Evolutionary conservation across 2,329 filamentous ascomycete species (phyloP).

Genomic region (Neopestalotiopsis sp.): DNA sequence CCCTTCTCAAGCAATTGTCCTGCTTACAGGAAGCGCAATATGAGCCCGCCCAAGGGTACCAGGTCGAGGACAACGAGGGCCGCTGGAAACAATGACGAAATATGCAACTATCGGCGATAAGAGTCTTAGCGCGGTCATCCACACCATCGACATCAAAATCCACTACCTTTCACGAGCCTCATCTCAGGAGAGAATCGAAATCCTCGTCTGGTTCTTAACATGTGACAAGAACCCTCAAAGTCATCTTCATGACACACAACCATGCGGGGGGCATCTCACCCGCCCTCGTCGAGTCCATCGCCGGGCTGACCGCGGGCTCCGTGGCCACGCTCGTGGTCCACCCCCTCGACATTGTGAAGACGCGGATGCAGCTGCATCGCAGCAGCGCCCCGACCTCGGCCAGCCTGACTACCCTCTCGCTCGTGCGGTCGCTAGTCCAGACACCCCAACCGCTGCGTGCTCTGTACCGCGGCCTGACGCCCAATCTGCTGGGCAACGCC

Average conservation of each 20-base stretch:
- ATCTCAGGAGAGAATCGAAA: not conserved
- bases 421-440: constrained; percentile 54
- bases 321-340: constrained; percentile 87
- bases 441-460: constrained; percentile 66
- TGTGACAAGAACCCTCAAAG: constrained; percentile 18
- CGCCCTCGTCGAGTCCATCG: constrained; percentile 83
- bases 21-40: not conserved
- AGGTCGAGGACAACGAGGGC: no score
- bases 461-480: constrained; percentile 87
- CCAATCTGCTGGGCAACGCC: constrained; percentile 90
- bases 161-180: not conserved
- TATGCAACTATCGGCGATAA: constrained; percentile 22
- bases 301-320: constrained; percentile 87
- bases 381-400: constrained; percentile 43
- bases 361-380: constrained; percentile 79
- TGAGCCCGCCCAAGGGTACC: not conserved
- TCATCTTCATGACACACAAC: constrained; percentile 22
- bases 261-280: constrained; percentile 67
- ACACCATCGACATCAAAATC: constrained; percentile 5
- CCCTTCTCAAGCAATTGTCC: no score
- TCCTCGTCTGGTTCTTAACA: not conserved
- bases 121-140: not conserved
- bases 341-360: constrained; percentile 95
- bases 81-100: constrained; percentile 16
- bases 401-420: constrained; percentile 53